phyloP scores from a whole-genome alignment of 345 rosid species.

The Erysimum cheiranthoides region DNA sequence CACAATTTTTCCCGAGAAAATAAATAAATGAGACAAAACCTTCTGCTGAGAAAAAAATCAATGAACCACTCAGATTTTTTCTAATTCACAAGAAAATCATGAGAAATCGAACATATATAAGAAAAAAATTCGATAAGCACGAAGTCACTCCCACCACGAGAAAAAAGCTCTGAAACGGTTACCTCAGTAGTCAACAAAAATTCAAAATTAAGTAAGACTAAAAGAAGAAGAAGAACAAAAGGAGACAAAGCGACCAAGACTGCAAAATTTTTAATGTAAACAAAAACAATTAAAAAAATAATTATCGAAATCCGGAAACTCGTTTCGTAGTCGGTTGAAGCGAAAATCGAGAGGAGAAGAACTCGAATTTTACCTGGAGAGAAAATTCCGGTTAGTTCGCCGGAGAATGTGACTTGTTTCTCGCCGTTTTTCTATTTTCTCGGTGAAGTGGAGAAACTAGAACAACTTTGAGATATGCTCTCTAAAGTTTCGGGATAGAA shows the following conservation, averaged over 20 bases:
- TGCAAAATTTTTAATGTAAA: constrained; percentile 18
- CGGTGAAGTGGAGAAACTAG: background rate
- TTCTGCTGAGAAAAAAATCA: background rate
- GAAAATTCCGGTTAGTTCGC: constrained; percentile 8
- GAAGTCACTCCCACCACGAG: constrained; percentile 20
- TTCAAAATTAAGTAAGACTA: constrained; percentile 41
- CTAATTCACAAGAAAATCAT: constrained; percentile 1
- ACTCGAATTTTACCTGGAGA: constrained; percentile 9
- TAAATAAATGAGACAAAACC: background rate
- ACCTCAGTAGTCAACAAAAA: constrained; percentile 35
- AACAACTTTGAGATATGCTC: background rate
- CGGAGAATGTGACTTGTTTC: constrained; percentile 24
- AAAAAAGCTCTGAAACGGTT: constrained; percentile 15
- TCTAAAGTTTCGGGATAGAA: background rate
- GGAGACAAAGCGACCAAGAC: constrained; percentile 32
- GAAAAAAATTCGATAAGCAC: constrained; percentile 1
- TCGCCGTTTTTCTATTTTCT: constrained; percentile 21
- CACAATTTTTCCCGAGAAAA: constrained; percentile 25
- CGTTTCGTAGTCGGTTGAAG: constrained; percentile 23
- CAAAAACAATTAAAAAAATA: background rate
- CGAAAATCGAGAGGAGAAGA: constrained; percentile 15
- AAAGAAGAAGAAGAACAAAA: constrained; percentile 9
- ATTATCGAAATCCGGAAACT: constrained; percentile 18
- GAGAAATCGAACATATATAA: background rate
- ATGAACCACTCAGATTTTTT: constrained; percentile 18